Base-by-base conservation (phyloP, 805 yeast genomes). In the Candida germanica region DNA sequence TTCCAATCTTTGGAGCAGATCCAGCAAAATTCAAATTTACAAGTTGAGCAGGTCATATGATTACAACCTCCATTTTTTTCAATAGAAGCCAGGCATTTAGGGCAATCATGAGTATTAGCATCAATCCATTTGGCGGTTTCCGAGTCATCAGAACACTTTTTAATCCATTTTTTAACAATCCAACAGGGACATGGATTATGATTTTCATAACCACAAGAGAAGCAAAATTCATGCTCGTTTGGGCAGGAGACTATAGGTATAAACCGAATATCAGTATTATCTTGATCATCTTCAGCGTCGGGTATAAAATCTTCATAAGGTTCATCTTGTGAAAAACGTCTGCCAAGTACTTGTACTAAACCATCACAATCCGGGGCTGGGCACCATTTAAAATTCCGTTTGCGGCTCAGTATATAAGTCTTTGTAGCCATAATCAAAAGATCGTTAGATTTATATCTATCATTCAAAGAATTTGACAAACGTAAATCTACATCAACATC, bases 41-140 rank as follows among this genome's bases (percentile, higher is more conserved):
- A 93, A 40, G 78, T 80, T 3, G 75, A 67, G 58, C 98, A 93
- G 1, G 79, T 73, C 96, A 93, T 91, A 61, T 93, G 98, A 59
- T 91, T 91, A 62, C 98, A 93, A 0, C 98, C 98, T 15, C 97
- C 98, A 54, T 84, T 84, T 51, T 91, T 88, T 54, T 93, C 97
- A 44, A 91, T 93, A 19, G 79, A 66, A 1, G 87, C 66, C 7
- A 65, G 64, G 64, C 98, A 93, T 51, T 77, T 76, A 0, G 96
- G 95, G 58, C 98, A 93, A 29, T 76, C 75, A 48, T 87, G 82
- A 1, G 98, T 87, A 56, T 91, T 81, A 3, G 83, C 79, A 3
- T 78, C 70, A 16, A 93, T 80, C 97, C 98, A 93, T 50, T 82
- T 77, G 2, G 81, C 73, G 11, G 96, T 87, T 49, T 86, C 96